Evolutionary conservation across 2,329 filamentous ascomycete species (phyloP), one percentile per base, ranked within the genome.

Genomic region (Bimuria novae-zelandiae): DNA sequence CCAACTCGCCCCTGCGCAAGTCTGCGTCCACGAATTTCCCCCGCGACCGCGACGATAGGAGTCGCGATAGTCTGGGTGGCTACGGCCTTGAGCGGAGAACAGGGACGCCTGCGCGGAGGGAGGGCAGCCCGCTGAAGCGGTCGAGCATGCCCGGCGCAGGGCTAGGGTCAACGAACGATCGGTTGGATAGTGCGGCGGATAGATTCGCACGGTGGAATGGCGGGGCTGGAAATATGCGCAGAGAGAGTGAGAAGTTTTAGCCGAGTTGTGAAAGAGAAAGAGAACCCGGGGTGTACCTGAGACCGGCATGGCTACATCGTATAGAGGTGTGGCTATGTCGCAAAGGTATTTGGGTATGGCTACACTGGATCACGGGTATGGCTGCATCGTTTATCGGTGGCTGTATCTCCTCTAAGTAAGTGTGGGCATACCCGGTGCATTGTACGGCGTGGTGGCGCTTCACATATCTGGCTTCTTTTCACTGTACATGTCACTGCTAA

Each of bases 1-100:
- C 86, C 5, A 89, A 87, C 35, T 96, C 90, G 10, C 93, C 93
- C 0, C 74, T 97, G 11, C 88, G 91, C 64, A 96, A 96, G 71
- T 82, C 89, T 1, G 85, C 79, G 63, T 90, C 77, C 74, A 84
- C 74, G 73, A 89, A 79, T 51, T 73, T 75, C 50, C 55, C 76
- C 7, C 57, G 73, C 17, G 68, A 74, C 21, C 57, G 73, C 21
- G 68, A 74, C 17, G 67, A 64, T 8, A 50, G 63, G 12, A 45
- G 52, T 37, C 49, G 61, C 40, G 59, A 64, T 16, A 59, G 64
- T 29, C 37, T 64, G 2, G 55, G 63, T 4, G 67, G 65, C 1
- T 54, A 58, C 16, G 63, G 64, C 14, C 12, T 32, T 12, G 64
- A 70, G 50, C 59, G 63, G 39, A 61, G 62, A 41, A 56, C 53